These are phyloP conservation scores for Rhexocercosporidium sp. DNA, from an alignment of 2,329 filamentous ascomycete genomes.

Conservation along the genomic window DNA sequence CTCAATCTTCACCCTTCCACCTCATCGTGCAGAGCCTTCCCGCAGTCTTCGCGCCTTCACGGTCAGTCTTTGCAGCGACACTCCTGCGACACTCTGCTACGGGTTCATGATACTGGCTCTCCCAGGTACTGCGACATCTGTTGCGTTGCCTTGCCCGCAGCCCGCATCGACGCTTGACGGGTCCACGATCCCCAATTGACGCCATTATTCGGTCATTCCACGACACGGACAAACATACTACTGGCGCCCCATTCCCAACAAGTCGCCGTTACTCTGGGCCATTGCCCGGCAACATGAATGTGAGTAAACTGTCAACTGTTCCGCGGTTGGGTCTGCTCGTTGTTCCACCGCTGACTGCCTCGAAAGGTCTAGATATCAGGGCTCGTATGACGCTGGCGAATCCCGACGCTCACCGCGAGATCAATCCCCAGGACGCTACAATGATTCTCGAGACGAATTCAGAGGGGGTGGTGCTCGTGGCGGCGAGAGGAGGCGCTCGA, in stretches of 20 bases:
- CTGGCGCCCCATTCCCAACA: background rate
- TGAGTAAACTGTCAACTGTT: slow-evolving; percentile 2
- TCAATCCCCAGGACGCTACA: slow-evolving; percentile 44
- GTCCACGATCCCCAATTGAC: slow-evolving; percentile 1
- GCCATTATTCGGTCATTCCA: background rate
- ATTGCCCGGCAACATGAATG: slow-evolving; percentile 24
- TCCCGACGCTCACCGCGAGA: slow-evolving; percentile 48
- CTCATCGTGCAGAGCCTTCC: background rate
- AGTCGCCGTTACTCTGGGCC: slow-evolving; percentile 13
- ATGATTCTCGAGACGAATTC: slow-evolving; percentile 40
- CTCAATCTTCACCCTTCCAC: background rate
- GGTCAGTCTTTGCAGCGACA: background rate
- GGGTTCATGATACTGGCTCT: background rate
- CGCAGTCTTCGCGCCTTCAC: background rate
- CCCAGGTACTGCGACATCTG: background rate
- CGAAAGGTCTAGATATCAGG: slow-evolving; percentile 42
- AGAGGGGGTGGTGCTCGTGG: slow-evolving; percentile 37
- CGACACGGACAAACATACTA: background rate
- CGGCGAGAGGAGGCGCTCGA: slow-evolving; percentile 40
- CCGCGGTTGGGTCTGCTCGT: background rate
- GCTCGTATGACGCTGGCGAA: slow-evolving; percentile 45
- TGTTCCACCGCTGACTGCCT: slow-evolving; percentile 21
- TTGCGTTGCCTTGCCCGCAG: slow-evolving; percentile 11
- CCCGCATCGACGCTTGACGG: slow-evolving; percentile 1
- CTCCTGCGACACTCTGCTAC: background rate